These are phyloP conservation scores for Flueggea neowawraea DNA, from an alignment of 441 rosid genomes.

Conservation along the genomic window DNA sequence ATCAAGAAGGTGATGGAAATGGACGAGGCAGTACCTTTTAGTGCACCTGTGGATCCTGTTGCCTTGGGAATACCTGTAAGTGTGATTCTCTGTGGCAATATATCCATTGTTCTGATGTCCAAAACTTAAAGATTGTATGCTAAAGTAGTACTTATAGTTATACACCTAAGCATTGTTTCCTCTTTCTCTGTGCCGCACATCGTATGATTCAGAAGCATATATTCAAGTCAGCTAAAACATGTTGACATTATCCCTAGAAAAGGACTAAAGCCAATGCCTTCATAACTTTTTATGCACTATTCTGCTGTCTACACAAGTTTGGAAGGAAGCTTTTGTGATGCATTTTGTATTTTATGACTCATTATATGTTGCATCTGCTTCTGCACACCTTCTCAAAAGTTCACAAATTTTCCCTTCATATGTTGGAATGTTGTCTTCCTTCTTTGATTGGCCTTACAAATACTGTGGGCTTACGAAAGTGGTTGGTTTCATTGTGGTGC, in stretches of 20 bases:
- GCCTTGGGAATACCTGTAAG: conserved; percentile 49
- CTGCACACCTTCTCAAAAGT: too few species aligned
- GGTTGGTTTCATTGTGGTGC: not conserved
- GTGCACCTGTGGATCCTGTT: conserved; percentile 44
- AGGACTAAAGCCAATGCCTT: too few species aligned
- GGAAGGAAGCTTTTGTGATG: too few species aligned
- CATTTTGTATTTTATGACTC: too few species aligned
- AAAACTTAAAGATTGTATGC: not conserved
- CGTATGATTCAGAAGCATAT: not conserved
- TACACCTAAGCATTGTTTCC: too few species aligned
- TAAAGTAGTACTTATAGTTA: not conserved
- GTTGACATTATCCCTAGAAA: too few species aligned
- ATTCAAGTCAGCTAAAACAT: not conserved
- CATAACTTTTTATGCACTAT: too few species aligned
- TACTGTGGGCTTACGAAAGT: not conserved
- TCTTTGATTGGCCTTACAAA: not conserved
- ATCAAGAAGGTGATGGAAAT: conserved; percentile 54
- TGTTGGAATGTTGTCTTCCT: not conserved
- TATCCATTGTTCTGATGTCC: not conserved
- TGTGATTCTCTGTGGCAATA: conserved; percentile 7
- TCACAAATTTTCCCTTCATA: too few species aligned
- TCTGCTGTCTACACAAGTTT: too few species aligned
- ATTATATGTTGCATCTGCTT: too few species aligned
- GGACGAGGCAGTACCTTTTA: conserved; percentile 57
- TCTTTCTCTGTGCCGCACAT: too few species aligned